Percentiles rank a stretch among this genome's conserved stretches.
Evolutionary conservation across 805 yeast species (phyloP).

Genomic region (Yamadazyma endophytica): DNA sequence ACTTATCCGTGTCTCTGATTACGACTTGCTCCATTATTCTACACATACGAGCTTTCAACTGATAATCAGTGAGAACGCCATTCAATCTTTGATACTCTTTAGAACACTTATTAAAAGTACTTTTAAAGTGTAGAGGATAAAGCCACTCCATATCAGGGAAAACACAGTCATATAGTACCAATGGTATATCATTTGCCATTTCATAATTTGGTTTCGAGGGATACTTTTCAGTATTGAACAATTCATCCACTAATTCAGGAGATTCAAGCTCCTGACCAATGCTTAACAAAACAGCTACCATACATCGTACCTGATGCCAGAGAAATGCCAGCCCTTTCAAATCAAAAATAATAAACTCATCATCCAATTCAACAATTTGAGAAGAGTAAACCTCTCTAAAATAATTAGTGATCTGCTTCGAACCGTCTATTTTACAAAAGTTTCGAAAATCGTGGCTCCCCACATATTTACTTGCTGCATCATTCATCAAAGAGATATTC

Average conservation of each 20-base stretch:
- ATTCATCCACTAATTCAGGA: slow-evolving; percentile 50
- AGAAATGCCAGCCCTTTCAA: slow-evolving; percentile 84
- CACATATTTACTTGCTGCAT: slow-evolving; percentile 57
- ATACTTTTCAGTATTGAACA: slow-evolving; percentile 52
- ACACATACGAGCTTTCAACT: slow-evolving; percentile 53
- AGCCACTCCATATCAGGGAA: slow-evolving; percentile 72
- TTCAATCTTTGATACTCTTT: slow-evolving; percentile 42
- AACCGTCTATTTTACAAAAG: slow-evolving; percentile 91
- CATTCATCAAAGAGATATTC: slow-evolving; percentile 61
- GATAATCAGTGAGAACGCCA: slow-evolving; percentile 53
- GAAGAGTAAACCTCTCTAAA: slow-evolving; percentile 58
- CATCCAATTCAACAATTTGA: slow-evolving; percentile 36
- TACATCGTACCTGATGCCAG: slow-evolving; percentile 98
- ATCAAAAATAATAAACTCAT: slow-evolving; percentile 64
- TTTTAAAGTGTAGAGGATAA: slow-evolving; percentile 24
- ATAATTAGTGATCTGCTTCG: slow-evolving; percentile 84
- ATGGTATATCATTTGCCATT: slow-evolving; percentile 87
- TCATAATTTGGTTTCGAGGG: slow-evolving; percentile 77
- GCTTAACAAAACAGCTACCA: slow-evolving; percentile 78
- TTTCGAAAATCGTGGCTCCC: slow-evolving; percentile 92
- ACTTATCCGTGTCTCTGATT: slow-evolving; percentile 15
- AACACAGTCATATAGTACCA: slow-evolving; percentile 80
- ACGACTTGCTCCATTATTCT: slow-evolving; percentile 42
- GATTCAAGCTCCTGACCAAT: slow-evolving; percentile 76
- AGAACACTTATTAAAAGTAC: slow-evolving; percentile 26